Percentiles rank a stretch among this genome's conserved stretches.
phyloP scores from a whole-genome alignment of 2,329 filamentous ascomycete genomes.

The Amylocarpus encephaloides region DNA sequence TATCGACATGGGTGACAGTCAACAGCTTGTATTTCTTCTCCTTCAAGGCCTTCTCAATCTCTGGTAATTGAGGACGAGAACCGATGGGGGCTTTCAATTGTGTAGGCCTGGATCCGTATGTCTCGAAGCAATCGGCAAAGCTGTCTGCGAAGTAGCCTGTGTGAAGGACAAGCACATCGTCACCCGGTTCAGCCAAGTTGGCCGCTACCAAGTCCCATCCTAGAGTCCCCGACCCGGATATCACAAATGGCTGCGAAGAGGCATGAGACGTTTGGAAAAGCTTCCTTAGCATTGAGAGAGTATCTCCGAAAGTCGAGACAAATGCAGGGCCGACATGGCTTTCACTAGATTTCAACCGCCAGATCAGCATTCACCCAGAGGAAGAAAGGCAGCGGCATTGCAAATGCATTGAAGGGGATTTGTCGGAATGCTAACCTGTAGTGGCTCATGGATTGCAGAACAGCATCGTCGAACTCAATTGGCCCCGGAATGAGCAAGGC shows the following conservation, averaged over 20 bases:
- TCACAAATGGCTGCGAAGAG: slow-evolving; percentile 80
- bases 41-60: slow-evolving; percentile 82
- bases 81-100: slow-evolving; percentile 87
- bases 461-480: slow-evolving; percentile 97
- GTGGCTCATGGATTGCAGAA: slow-evolving; percentile 90
- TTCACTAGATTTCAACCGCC: slow-evolving; percentile 52
- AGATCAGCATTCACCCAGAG: slow-evolving; percentile 2
- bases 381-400: neutral
- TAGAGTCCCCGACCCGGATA: slow-evolving; percentile 90
- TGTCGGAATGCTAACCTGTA: slow-evolving; percentile 58
- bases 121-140: slow-evolving; percentile 85
- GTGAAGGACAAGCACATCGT: slow-evolving; percentile 87
- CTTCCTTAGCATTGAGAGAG: slow-evolving; percentile 78
- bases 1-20: slow-evolving; percentile 95
- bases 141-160: slow-evolving; percentile 96
- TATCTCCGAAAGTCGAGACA: slow-evolving; percentile 85
- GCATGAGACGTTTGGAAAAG: slow-evolving; percentile 88
- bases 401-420: neutral
- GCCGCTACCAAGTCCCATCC: slow-evolving; percentile 96
- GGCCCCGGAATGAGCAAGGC: slow-evolving; percentile 93
- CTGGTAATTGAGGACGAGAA: slow-evolving; percentile 74
- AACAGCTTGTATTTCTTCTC: slow-evolving; percentile 91
- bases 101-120: slow-evolving; percentile 85
- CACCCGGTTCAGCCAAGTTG: slow-evolving; percentile 83
- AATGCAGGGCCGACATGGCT: slow-evolving; percentile 88